Base-by-base conservation (phyloP, 257 asterid species). In the Anisodus acutangulus region DNA sequence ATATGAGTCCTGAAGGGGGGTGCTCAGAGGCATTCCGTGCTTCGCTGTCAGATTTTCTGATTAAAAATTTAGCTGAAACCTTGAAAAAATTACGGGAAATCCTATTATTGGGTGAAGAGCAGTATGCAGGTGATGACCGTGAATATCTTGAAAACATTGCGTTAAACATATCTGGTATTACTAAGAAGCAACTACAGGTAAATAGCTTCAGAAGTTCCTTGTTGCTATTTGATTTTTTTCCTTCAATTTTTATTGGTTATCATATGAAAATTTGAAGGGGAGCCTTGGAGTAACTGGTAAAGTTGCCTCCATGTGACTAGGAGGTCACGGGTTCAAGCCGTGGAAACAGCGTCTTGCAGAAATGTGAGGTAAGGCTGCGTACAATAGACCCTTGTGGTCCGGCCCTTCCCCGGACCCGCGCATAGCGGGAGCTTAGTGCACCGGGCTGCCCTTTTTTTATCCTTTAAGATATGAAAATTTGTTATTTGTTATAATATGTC, bases 181-280 rank as follows among this genome's bases (percentile, higher is more conserved):
- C 99, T 79, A 84, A 88, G 87, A 87, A 88, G 84, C 98, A 96
- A 85, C 93, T 93, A 54, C 88, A 85, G 97, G 98, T 95, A 88
- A 78, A 84, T 88, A 53, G 22, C 59, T 74, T 74, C 37, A 31
- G 19, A 49, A 74, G 45, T 74, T 74, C 45, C 81, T 49, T 74
- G 13, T 74, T 74, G 39, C 80, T 72, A 72, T 41, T 12, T 72
- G 60, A 72, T 49, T 72, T 72, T 72, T 72, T 47, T 19, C 22
- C 62, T 74, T 22, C 81, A 72, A 9, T 49, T 19, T 47, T 74
- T 74, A 22, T 15, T 74, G 62, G 19, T 49, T 74, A 22, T 74
- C 43, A 22, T 22, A 22, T 22, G 26, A 22, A 22, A 22, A 22
- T 22, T 31, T 31, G 35, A 31, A 31, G 35, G 35, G 35, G 35